Conservation (phyloP, 2,329 filamentous ascomycete species). For the Zymoseptoria ardabiliae region DNA sequence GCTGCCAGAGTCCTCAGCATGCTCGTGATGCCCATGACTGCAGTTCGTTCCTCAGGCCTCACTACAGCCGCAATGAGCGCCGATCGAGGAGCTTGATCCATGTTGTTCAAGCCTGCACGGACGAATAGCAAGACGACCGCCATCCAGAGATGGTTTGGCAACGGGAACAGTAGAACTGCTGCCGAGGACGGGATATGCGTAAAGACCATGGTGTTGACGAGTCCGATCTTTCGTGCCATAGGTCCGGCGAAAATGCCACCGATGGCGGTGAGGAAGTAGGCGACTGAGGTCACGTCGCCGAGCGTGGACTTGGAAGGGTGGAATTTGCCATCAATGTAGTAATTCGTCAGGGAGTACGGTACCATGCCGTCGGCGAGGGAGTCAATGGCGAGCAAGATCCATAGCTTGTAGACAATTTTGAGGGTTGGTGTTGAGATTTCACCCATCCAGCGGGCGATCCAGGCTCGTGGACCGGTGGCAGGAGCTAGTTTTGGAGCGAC, state of each 20-base stretch:
- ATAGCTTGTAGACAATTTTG: constrained; percentile 52
- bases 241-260: constrained; percentile 49
- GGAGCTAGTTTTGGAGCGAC: background rate
- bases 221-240: constrained; percentile 56
- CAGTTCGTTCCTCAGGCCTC: constrained; percentile 57
- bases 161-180: constrained; percentile 54
- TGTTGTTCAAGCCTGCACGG: constrained; percentile 56
- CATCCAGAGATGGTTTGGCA: constrained; percentile 44
- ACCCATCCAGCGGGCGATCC: constrained; percentile 35
- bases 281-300: constrained; percentile 47
- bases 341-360: constrained; percentile 45
- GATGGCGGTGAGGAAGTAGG: constrained; percentile 36
- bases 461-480: background rate
- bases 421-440: constrained; percentile 52
- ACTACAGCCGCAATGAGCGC: constrained; percentile 63
- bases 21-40: constrained; percentile 62
- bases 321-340: constrained; percentile 52
- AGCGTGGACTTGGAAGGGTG: constrained; percentile 45
- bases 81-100: constrained; percentile 61
- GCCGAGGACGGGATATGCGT: constrained; percentile 51
- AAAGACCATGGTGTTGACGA: constrained; percentile 61
- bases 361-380: constrained; percentile 61
- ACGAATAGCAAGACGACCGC: constrained; percentile 52
- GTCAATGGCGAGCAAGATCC: constrained; percentile 61
- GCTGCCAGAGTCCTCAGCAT: constrained; percentile 55